phyloP scores from a whole-genome alignment of 257 asterid species.

The Knoxia roxburghii region DNA sequence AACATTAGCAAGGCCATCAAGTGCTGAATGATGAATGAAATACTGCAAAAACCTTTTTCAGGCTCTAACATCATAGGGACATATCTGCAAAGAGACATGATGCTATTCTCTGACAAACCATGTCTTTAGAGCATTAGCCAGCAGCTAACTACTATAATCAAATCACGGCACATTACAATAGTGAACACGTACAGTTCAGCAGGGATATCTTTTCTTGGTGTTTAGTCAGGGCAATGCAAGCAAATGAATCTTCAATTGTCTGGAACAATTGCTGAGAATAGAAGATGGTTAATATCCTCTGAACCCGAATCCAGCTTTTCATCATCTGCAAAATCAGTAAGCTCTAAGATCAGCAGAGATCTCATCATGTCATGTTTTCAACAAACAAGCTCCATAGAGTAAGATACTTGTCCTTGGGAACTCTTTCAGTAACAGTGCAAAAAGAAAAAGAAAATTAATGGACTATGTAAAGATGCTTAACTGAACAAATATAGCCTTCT shows the following conservation, averaged over 20 bases:
- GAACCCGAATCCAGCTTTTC: slow-evolving; percentile 43
- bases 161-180: background rate
- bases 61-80: too few relatives aligned
- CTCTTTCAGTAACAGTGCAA: too few relatives aligned
- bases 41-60: background rate
- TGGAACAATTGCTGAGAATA: slow-evolving; percentile 84
- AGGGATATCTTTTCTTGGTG: background rate
- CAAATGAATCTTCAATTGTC: slow-evolving; percentile 32
- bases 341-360: background rate
- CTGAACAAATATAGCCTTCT: too few relatives aligned
- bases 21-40: background rate
- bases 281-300: slow-evolving; percentile 65
- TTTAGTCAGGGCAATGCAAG: background rate
- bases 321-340: slow-evolving; percentile 41
- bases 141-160: background rate
- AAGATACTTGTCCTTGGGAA: background rate
- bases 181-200: background rate
- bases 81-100: too few relatives aligned
- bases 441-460: background rate
- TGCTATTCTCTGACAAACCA: background rate
- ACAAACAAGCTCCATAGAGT: background rate
- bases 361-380: background rate
- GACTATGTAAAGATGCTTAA: background rate
- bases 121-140: background rate
- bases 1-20: too few relatives aligned